Base-by-base conservation (phyloP, 768 basidiomycete species). In the Grammothele lineata region DNA sequence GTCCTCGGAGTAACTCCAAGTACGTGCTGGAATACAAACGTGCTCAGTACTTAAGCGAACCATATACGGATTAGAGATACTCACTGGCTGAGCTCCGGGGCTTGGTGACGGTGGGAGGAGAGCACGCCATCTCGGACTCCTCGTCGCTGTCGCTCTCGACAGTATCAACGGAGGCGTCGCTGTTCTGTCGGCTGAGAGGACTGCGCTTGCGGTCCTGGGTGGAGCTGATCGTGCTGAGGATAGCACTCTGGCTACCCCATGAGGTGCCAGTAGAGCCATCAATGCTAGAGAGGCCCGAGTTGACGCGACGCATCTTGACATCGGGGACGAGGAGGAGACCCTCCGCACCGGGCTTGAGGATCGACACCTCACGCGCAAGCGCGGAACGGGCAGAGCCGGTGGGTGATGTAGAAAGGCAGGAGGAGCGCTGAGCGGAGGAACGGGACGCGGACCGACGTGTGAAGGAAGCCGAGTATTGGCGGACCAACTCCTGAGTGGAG, bases 1-100 rank as follows among this genome's bases (percentile, higher is more conserved):
- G 53, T 83, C 83, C 57, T 86, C 84, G 7, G 53, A 44, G 57
- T 87, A 87, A 2, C 85, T 86, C 85, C 83, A 87, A 2, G 86
- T 80, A 23, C 83, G 82, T 11, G 69, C 85, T 86, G 47, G 18
- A 34, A 15, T 34, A 33, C 26, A 38, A 24, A 6, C 0, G 33
- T 61, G n/a, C n/a, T n/a, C n/a, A n/a, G n/a, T n/a, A n/a, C n/a
- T n/a, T n/a, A n/a, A n/a, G n/a, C n/a, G n/a, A n/a, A n/a, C n/a
- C n/a, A n/a, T n/a, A n/a, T n/a, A n/a, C n/a, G n/a, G n/a, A n/a
- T n/a, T n/a, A n/a, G n/a, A n/a, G n/a, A n/a, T n/a, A 21, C 18
- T 11, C 26, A 8, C 18, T 1, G 2, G 17, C 12, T 30, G 10
- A 14, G 1, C 4, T 5, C 4, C 33, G n/a, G 34, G 14, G 7